Evolutionary conservation across 352 stramenopile genomes (phyloP), one percentile per base, ranked within the genome.

Genomic region (Phytopythium ostracodes): DNA sequence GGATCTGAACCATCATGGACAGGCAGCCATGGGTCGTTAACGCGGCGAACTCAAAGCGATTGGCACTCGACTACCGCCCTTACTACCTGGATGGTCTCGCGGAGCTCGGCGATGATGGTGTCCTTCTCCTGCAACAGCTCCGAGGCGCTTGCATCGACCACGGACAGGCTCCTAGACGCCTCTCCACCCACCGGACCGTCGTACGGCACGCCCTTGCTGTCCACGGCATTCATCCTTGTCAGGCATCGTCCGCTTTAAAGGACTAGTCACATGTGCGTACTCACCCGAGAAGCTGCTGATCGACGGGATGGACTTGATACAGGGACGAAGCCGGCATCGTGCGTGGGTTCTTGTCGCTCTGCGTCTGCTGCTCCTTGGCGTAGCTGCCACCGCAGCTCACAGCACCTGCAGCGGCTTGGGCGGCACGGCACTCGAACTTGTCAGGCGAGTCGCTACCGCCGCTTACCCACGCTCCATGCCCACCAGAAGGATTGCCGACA

Each of bases 31-130:
- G n/a, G n/a, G n/a, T n/a, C n/a, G n/a, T n/a, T n/a, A n/a, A n/a
- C n/a, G n/a, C n/a, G n/a, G n/a, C n/a, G n/a, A 52, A 22, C 44
- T 11, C 3, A 8, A 52, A 31, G 24, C 11, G 44, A 31, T 33
- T 2, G 44, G 17, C n/a, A 18, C 22, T 42, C 14, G 43, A 7
- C 2, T 6, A 25, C 10, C 0, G 5, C 22, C 29, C 11, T n/a
- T 4, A 43, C 15, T 35, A 84, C 79, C 73, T 93, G 81, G 38
- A 96, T 85, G 14, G 88, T 97, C 66, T 98, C 92, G 24, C 81
- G 75, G 22, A 97, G 72, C 59, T 98, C 89, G 15, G 68, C 60
- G 43, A 98, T 96, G 18, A 77, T 86, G 44, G 76, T 94, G 72
- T 80, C 93, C 59, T 86, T 90, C 65, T 94, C 84, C 17, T 65